These are phyloP conservation scores for Neurospora sublineolata DNA, from an alignment of 495 filamentous ascomycete species.

Conservation along the genomic window DNA sequence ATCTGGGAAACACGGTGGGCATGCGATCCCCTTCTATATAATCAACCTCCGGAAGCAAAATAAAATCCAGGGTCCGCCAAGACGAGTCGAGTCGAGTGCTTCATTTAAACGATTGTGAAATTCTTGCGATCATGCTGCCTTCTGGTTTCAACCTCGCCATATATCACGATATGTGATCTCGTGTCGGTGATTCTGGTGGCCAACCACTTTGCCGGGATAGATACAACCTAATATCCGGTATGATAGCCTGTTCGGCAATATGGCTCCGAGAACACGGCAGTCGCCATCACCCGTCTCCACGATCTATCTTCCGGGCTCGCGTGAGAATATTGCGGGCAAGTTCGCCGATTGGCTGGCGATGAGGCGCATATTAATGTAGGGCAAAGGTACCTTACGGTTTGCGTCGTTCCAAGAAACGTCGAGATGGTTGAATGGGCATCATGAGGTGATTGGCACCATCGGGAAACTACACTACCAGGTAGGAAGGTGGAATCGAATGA, in stretches of 20 bases:
- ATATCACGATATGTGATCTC: neutral
- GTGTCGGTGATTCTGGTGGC: neutral
- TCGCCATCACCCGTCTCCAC: neutral
- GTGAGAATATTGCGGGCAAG: neutral
- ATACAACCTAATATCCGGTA: constrained; percentile 8
- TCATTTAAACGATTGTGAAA: neutral
- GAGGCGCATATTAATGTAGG: neutral
- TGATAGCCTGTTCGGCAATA: constrained; percentile 21
- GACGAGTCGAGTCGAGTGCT: constrained; percentile 3
- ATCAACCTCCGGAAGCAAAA: neutral
- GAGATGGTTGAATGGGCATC: neutral
- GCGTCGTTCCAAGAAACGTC: neutral
- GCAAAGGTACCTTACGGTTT: neutral
- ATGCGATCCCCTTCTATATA: neutral
- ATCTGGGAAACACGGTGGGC: neutral
- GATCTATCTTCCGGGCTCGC: neutral
- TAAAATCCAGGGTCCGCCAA: neutral
- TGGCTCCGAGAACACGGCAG: constrained; percentile 9
- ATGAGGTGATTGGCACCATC: neutral
- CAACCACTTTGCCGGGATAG: constrained; percentile 7
- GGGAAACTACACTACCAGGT: neutral
- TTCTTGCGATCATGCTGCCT: neutral
- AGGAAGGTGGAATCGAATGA: neutral
- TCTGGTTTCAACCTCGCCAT: neutral
- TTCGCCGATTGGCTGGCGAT: neutral